Conservation (phyloP, 192 early-diverging fungal genomes). For the Ramicandelaber brevisporus region DNA sequence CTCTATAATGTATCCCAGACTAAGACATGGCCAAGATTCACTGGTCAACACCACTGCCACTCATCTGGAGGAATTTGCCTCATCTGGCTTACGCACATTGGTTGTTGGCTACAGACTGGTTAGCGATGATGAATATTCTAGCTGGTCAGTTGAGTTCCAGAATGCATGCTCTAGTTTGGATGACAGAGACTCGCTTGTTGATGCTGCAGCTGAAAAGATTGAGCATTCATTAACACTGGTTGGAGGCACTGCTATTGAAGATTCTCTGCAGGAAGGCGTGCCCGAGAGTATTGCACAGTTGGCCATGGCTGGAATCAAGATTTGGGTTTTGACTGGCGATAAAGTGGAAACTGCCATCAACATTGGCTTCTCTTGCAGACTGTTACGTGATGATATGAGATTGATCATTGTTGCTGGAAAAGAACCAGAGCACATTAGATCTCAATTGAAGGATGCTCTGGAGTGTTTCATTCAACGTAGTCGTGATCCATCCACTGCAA, state of each 20-base stretch:
- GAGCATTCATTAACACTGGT: constrained; percentile 56
- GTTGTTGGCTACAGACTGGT: constrained; percentile 57
- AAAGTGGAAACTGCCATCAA: constrained; percentile 96
- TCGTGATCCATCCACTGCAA: too few species aligned
- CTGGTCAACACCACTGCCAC: constrained; percentile 36
- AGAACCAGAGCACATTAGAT: constrained; percentile 23
- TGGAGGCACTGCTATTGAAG: constrained; percentile 96
- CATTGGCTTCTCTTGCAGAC: constrained; percentile 84
- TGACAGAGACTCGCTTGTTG: constrained; percentile 59
- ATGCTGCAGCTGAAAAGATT: constrained; percentile 47
- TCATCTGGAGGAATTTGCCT: constrained; percentile 73
- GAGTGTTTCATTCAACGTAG: too few species aligned
- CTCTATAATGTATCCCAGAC: constrained; percentile 65
- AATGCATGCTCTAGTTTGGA: constrained; percentile 43
- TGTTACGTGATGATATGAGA: constrained; percentile 62
- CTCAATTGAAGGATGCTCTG: constrained; percentile 41
- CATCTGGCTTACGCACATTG: constrained; percentile 54
- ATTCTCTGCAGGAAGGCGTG: constrained; percentile 91
- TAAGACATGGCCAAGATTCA: constrained; percentile 39
- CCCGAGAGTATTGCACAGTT: constrained; percentile 75
- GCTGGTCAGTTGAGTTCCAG: constrained; percentile 44
- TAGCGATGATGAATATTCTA: constrained; percentile 33
- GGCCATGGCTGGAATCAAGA: constrained; percentile 64
- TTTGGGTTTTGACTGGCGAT: constrained; percentile 95
- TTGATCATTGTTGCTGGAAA: constrained; percentile 43